These are phyloP conservation scores for Colletotrichum lindemuthianum DNA, from an alignment of 2,329 filamentous ascomycete species.

Conservation along the genomic window DNA sequence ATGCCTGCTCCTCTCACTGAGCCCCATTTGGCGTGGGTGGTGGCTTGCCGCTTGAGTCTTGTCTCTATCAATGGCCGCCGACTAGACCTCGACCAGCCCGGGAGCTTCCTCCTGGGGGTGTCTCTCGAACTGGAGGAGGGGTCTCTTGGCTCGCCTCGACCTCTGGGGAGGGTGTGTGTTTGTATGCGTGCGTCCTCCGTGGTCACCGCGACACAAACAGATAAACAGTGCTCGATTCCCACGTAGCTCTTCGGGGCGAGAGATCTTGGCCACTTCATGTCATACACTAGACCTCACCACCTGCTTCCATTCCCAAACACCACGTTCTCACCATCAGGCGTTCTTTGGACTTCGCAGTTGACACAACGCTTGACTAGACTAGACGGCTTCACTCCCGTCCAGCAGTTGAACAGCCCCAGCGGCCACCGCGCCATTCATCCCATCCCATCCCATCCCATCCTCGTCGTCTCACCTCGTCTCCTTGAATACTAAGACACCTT, in stretches of 20 bases:
- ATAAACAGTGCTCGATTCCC: conserved; percentile 27
- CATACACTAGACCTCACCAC: background rate
- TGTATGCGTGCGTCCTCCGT: background rate
- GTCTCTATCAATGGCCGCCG: conserved; percentile 14
- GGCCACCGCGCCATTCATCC: background rate
- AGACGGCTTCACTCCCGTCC: background rate
- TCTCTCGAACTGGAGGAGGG: no score
- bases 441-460: background rate
- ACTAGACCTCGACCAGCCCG: conserved; percentile 21
- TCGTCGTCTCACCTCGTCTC: background rate
- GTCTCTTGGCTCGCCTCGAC: background rate
- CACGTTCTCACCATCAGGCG: background rate
- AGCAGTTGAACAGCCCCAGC: background rate
- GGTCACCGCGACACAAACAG: background rate
- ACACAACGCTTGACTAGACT: background rate
- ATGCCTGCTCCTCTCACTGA: conserved; percentile 12
- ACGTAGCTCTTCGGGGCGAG: background rate
- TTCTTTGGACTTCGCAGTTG: background rate
- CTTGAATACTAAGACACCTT: background rate
- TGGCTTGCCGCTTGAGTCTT: conserved; percentile 28
- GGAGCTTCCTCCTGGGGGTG: background rate
- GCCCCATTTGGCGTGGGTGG: conserved; percentile 12
- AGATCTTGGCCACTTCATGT: background rate
- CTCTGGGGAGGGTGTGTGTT: background rate
- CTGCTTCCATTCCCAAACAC: background rate